Base-by-base conservation (phyloP, 1,139 yeast genomes). In the Protomyces lactucae-debilis region DNA sequence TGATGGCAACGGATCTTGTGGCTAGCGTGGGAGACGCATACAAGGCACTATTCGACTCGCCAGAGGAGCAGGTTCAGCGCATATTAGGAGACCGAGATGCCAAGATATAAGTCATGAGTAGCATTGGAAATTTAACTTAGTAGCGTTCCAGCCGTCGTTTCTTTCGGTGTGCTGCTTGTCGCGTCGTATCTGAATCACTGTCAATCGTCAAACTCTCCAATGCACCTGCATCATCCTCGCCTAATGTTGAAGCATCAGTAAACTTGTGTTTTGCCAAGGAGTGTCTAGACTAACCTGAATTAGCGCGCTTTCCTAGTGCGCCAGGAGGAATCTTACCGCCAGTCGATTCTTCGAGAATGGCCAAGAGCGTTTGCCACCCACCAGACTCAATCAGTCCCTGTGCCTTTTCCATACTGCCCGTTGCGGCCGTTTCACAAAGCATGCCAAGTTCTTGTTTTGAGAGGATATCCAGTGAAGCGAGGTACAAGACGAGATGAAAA, bases 1-100 rank as follows among this genome's bases (percentile, higher is more conserved):
- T 91, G 87, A 89, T 89, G 72, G 89, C 99, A 0, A 84, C 92
- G 1, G 88, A 91, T 73, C 77, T 93, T 35, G 91, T 91, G 67
- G 80, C 82, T 64, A 81, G 79, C 67, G 83, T 92, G 32, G 88
- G 89, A 0, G 78, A 77, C 10, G 86, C 93, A 0, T 90, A 81
- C 71, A 71, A 72, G n/a, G 82, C 81, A 52, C 71, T 86, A 6
- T 85, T 82, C 70, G 82, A 76, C 1, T 37, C 43, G 16, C 14
- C 43, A 14, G 43, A 37, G 16, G 14, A 12, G 9, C 43, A 37
- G 43, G 4, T 37, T 4, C 43, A 37, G 43, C 43, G 9, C 25
- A 10, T n/a, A n/a, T n/a, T 51, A 23, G 36, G 23, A 5, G 28
- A 46, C 5, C 14, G 43, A 37, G 43, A 37, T 37, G 43, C 43